phyloP scores from a whole-genome alignment of 257 asterid species.

The Linderniella brevidens region DNA sequence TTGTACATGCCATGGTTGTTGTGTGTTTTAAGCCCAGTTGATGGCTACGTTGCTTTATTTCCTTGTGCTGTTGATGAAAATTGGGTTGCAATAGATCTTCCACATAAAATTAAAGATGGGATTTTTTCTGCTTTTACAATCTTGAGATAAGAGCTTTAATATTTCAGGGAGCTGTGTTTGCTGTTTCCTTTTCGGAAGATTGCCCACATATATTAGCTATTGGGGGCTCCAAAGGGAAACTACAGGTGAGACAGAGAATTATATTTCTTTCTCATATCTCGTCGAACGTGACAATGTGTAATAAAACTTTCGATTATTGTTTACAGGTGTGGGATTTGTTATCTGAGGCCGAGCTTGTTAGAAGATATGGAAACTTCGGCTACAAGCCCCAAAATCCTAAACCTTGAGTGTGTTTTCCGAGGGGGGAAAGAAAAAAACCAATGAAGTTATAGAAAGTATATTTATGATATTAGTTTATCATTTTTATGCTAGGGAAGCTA shows the following conservation, averaged over 20 bases:
- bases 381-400: constrained; percentile 12
- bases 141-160: constrained; percentile 1
- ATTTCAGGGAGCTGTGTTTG: constrained; percentile 71
- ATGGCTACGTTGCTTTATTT: no score
- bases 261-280: not conserved
- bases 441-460: no score
- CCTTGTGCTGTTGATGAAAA: no score
- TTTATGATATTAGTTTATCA: no score
- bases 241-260: constrained; percentile 30
- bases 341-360: constrained; percentile 34
- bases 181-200: constrained; percentile 65
- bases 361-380: constrained; percentile 29
- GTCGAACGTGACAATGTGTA: not conserved
- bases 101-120: no score
- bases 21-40: no score
- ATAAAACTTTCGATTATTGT: not conserved
- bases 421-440: no score
- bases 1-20: no score
- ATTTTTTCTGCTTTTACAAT: no score
- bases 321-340: constrained; percentile 53
- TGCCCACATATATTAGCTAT: constrained; percentile 52
- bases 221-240: constrained; percentile 78
- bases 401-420: constrained; percentile 14
- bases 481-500: no score
- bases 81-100: no score